Base-by-base conservation (phyloP, 1,284 basidiomycete species). In the Waitea zeae region DNA sequence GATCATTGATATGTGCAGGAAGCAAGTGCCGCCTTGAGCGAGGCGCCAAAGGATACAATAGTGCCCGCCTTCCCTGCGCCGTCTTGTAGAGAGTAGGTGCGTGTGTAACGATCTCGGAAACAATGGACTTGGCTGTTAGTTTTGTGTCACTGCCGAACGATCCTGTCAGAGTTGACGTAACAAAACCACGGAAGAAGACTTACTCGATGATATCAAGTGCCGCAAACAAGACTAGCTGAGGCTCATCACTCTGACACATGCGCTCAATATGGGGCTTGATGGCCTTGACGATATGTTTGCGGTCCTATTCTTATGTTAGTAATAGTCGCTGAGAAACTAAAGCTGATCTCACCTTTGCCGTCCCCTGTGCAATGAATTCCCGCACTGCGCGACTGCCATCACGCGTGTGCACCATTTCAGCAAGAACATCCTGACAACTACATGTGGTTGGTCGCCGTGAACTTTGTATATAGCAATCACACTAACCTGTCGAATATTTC, bases 361-460 rank as follows among this genome's bases (percentile, higher is more conserved):
- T 70, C 4, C 84, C 83, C 36, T 69, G 63, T 0, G 74, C 83
- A 24, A 90, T 64, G 49, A 92, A 79, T 42, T 86, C 77, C 29
- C 87, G 70, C 2, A 82, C 84, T 15, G 69, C 72, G n/a, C 82
- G 71, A 36, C 82, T 83, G 11, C 87, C 87, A 48, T 92, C 83
- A 49, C 75, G 84, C 17, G 88, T 92, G 48, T 93, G 88, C 0
- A 89, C 84, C 64, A 90, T 84, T 47, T 92, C 87, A 1, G 86
- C 78, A 5, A 90, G 58, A 13, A 76, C 63, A 37, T 92, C 87
- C 45, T 84, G 73, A 46, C 78, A 81, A 34, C 79, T 83, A 40
- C 5, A 14, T 17, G 4, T 3, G n/a, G n/a, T n/a, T n/a, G n/a
- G n/a, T n/a, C n/a, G n/a, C n/a, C n/a, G n/a, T n/a, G n/a, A n/a